Conservation (phyloP, 371 early-diverging fungal genomes). For the Apophysomyces ossiformis region DNA sequence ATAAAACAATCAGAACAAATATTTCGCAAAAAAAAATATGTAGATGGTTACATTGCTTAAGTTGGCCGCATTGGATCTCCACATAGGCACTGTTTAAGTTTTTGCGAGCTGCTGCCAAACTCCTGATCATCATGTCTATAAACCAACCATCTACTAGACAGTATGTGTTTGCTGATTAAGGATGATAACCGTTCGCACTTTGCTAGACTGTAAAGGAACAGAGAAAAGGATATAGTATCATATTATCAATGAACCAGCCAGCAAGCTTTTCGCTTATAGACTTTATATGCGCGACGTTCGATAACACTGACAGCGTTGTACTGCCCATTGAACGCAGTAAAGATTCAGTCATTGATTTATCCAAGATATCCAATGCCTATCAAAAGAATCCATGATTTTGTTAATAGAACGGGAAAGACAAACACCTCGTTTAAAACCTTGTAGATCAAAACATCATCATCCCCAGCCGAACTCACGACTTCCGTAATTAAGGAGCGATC, state of each 20-base stretch:
- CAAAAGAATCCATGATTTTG: background rate
- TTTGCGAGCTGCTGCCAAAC: constrained; percentile 21
- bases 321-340: constrained; percentile 12
- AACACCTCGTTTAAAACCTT: constrained; percentile 14
- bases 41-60: constrained; percentile 25
- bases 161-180: background rate
- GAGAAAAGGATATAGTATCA: constrained; percentile 28
- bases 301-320: constrained; percentile 20
- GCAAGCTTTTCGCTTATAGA: constrained; percentile 14
- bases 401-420: background rate
- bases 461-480: constrained; percentile 10
- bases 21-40: background rate
- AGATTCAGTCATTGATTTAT: constrained; percentile 19
- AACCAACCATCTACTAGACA: constrained; percentile 19
- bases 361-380: constrained; percentile 33
- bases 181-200: background rate
- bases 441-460: constrained; percentile 31
- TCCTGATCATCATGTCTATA: constrained; percentile 19
- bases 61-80: constrained; percentile 22
- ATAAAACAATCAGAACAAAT: background rate
- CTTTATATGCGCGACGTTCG: constrained; percentile 2
- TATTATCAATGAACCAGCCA: constrained; percentile 29
- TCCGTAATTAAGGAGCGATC: constrained; percentile 26
- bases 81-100: constrained; percentile 29
- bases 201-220: background rate